phyloP scores from a whole-genome alignment of 805 yeast species.

The Wickerhamomyces mucosus region DNA sequence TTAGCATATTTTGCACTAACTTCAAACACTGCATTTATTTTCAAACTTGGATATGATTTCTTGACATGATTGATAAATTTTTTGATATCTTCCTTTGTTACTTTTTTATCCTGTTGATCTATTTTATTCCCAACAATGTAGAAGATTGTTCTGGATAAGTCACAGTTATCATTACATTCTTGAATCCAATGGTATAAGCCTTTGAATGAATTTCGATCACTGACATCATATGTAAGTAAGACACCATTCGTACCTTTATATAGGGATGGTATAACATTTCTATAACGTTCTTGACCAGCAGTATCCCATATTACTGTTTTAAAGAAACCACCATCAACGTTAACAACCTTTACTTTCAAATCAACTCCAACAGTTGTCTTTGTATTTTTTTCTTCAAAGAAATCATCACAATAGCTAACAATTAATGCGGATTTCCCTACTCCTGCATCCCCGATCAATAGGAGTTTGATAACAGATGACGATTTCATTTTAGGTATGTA shows the following conservation, averaged over 20 bases:
- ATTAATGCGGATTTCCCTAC: constrained; percentile 41
- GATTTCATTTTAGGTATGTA: constrained; percentile 10
- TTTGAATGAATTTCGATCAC: constrained; percentile 27
- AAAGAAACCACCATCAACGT: constrained; percentile 33
- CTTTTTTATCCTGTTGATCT: constrained; percentile 25
- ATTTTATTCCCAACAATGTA: constrained; percentile 39
- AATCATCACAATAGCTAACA: constrained; percentile 30
- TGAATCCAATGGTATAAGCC: constrained; percentile 32
- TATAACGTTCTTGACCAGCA: constrained; percentile 41
- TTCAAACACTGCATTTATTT: constrained; percentile 34
- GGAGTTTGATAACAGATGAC: constrained; percentile 23
- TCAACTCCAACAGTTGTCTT: constrained; percentile 39
- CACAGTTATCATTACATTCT: constrained; percentile 30
- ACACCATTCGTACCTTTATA: constrained; percentile 40
- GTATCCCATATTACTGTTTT: constrained; percentile 41
- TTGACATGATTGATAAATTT: constrained; percentile 23
- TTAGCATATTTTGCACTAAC: constrained; percentile 35
- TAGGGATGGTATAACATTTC: constrained; percentile 34
- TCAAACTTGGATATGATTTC: constrained; percentile 20
- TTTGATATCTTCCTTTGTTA: constrained; percentile 30
- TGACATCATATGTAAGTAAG: constrained; percentile 34
- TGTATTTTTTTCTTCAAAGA: constrained; percentile 24
- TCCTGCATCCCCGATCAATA: constrained; percentile 36
- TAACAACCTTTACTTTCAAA: constrained; percentile 32
- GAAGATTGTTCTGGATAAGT: constrained; percentile 23